phyloP scores from a whole-genome alignment of 306 rosid species.

The Oemleria cerasiformis region DNA sequence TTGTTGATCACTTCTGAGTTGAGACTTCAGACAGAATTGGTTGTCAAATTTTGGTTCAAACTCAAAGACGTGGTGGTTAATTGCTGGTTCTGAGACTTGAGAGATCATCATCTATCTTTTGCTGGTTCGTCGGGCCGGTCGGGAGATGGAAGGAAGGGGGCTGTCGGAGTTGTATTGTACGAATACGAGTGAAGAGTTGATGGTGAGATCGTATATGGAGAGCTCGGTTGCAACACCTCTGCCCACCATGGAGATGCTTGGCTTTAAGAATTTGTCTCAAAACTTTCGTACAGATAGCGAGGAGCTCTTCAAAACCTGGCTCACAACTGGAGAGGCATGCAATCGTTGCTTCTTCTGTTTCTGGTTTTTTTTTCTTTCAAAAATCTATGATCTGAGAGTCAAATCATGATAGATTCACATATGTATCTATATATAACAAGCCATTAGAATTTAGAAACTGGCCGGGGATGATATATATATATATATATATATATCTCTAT shows the following conservation, averaged over 20 bases:
- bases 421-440: neutral
- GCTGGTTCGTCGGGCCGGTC: neutral
- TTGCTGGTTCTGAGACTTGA: neutral
- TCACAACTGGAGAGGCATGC: conserved; percentile 95
- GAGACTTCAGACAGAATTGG: conserved; percentile 4
- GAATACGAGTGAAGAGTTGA: conserved; percentile 82
- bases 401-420: neutral
- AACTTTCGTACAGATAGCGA: conserved; percentile 76
- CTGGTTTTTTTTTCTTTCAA: neutral
- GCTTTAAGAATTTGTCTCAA: conserved; percentile 72
- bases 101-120: neutral
- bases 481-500: too few relatives aligned
- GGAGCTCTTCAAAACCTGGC: conserved; percentile 95
- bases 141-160: conserved; percentile 80
- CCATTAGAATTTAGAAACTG: neutral
- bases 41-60: neutral
- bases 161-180: conserved; percentile 61
- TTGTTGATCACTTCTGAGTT: conserved; percentile 1
- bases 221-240: conserved; percentile 62
- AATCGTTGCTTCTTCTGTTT: too few relatives aligned
- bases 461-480: neutral
- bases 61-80: neutral
- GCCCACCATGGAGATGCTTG: conserved; percentile 76
- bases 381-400: neutral
- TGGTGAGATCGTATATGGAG: conserved; percentile 73